Evolutionary conservation across 768 basidiomycete genomes (phyloP).

Genomic region (Neoboletus magnificus): DNA sequence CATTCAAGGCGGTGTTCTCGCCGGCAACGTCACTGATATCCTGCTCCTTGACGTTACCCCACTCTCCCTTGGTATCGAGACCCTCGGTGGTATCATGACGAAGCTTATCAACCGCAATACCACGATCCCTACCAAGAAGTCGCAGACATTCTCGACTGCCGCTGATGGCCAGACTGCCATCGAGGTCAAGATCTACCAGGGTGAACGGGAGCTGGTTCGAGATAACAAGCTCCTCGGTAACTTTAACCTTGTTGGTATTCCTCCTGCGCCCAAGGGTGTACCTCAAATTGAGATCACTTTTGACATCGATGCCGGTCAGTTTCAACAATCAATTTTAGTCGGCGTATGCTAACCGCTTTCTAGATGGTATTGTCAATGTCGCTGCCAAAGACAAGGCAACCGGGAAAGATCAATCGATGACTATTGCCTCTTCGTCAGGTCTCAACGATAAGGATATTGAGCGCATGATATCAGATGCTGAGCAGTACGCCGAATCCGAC

Average conservation of each 20-base stretch:
- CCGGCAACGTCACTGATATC: slow-evolving; percentile 95
- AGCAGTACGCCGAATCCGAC: slow-evolving; percentile 91
- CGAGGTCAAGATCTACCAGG: slow-evolving; percentile 99
- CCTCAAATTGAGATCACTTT: slow-evolving; percentile 86
- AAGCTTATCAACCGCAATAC: slow-evolving; percentile 98
- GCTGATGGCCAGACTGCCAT: slow-evolving; percentile 99
- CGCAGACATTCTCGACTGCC: slow-evolving; percentile 97
- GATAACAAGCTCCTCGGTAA: slow-evolving; percentile 99
- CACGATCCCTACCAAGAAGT: slow-evolving; percentile 99
- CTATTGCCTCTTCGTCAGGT: slow-evolving; percentile 96
- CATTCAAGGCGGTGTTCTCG: slow-evolving; percentile 96
- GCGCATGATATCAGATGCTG: slow-evolving; percentile 93
- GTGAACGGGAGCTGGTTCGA: slow-evolving; percentile 96
- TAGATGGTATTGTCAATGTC: slow-evolving; percentile 96
- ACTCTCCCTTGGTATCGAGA: slow-evolving; percentile 92
- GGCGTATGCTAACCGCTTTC: neutral
- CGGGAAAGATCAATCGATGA: slow-evolving; percentile 90
- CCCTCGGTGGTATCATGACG: slow-evolving; percentile 99
- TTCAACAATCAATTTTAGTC: neutral
- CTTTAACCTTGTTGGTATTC: slow-evolving; percentile 99
- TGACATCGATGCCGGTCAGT: slow-evolving; percentile 90
- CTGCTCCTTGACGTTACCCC: slow-evolving; percentile 95
- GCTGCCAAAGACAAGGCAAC: slow-evolving; percentile 94
- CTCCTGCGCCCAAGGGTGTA: slow-evolving; percentile 72
- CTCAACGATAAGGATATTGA: slow-evolving; percentile 96